Conservation (phyloP, 371 early-diverging fungal species). For the Saksenaea oblongispora region DNA sequence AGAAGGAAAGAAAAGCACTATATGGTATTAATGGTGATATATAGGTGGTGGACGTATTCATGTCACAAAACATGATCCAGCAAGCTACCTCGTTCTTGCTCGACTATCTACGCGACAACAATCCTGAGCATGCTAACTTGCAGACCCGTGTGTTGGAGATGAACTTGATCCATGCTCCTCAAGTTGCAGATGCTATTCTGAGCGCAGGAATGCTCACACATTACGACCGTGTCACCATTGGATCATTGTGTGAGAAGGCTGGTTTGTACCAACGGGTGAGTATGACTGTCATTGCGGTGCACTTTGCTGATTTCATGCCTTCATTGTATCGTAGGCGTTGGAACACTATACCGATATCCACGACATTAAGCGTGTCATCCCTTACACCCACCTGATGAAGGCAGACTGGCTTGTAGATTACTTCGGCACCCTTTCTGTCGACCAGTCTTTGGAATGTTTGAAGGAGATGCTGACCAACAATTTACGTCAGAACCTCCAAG, state of each 20-base stretch:
- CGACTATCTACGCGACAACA: constrained; percentile 92
- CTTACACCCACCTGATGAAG: constrained; percentile 83
- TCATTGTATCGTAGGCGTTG: constrained; percentile 61
- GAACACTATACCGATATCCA: constrained; percentile 95
- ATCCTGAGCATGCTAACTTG: constrained; percentile 87
- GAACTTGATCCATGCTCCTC: constrained; percentile 95
- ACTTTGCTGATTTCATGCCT: neutral
- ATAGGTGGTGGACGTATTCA: constrained; percentile 83
- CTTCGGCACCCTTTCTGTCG: constrained; percentile 93
- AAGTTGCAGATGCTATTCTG: constrained; percentile 97
- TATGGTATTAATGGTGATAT: neutral
- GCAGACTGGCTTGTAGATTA: constrained; percentile 91
- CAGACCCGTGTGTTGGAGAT: constrained; percentile 97
- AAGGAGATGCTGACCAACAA: constrained; percentile 88
- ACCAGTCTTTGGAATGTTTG: constrained; percentile 90
- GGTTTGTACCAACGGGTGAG: constrained; percentile 88
- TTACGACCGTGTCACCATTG: constrained; percentile 92
- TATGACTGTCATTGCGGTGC: neutral
- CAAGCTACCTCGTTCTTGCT: constrained; percentile 95
- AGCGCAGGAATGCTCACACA: constrained; percentile 94
- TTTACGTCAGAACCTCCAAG: constrained; percentile 92
- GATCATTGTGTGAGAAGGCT: constrained; percentile 94
- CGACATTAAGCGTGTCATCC: constrained; percentile 95
- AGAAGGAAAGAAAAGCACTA: neutral
- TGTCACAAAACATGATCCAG: constrained; percentile 89